Evolutionary conservation across 495 filamentous ascomycete genomes (phyloP), one percentile per base, ranked within the genome.

Genomic region (Trypethelium eluteriae): DNA sequence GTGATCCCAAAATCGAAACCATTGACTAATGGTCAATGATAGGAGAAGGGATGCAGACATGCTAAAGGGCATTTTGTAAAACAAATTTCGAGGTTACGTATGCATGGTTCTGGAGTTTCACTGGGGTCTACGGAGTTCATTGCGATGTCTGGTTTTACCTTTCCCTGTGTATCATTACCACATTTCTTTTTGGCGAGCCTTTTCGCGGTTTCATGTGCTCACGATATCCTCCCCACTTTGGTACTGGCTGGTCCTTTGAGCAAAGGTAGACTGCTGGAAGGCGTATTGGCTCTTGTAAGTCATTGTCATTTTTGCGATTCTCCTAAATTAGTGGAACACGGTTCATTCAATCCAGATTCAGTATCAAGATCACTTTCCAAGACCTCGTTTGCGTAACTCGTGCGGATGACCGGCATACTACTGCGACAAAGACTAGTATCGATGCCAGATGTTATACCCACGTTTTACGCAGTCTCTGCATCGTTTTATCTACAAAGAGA

Each of bases 61-160:
- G 14, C 41, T 44, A 14, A 14, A 44, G 41, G 41, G 7, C 7
- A 9, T 11, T 36, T 59, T 35, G 18, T 5, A 32, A 59, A 36
- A 59, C 11, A 32, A 9, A 53, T 12, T 18, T 36, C 5, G 14
- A 18, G 11, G 53, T 6, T 5, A 14, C 3, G 36, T 35, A 59
- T 36, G 53, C 53, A 59, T 59, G 14, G 53, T 14, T n/a, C 53
- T 59, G 53, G 53, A 59, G 53, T 59, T 59, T 36, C n/a, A 18
- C 9, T 53, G 49, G 14, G 41, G 7, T 44, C 14, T 44, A 5
- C 36, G 53, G 7, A 11, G 11, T 34, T 36, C 32, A 34, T 2
- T 18, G 53, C 32, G 53, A 3, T 36, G 32, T 59, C 7, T 34
- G 36, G 3, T 14, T 34, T 59, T 6, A 53, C 5, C 49, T 53